A percentile compares a stretch with the other conserved stretches of the same genome.
phyloP scores from a whole-genome alignment of 2,329 filamentous ascomycete species.

The Nigrograna mackinnonii region DNA sequence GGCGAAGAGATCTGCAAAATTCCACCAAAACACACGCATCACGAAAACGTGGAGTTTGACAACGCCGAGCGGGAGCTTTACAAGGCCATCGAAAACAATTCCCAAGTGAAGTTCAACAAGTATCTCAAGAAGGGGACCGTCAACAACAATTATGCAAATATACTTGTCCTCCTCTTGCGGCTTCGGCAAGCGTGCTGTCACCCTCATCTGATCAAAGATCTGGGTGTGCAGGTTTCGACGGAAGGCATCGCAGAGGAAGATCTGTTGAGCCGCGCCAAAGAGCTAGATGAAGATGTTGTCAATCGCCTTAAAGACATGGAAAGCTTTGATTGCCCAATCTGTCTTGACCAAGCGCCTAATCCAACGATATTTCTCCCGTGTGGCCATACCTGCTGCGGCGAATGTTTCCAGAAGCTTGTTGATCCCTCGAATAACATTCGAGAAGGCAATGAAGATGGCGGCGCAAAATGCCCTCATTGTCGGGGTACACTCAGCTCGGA shows the following conservation, averaged over 20 bases:
- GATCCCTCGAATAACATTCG: slow-evolving; percentile 63
- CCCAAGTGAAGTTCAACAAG: slow-evolving; percentile 74
- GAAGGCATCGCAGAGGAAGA: slow-evolving; percentile 57
- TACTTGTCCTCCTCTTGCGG: slow-evolving; percentile 77
- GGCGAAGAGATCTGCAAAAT: slow-evolving; percentile 75
- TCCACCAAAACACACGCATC: slow-evolving; percentile 65
- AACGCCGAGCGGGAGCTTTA: slow-evolving; percentile 70
- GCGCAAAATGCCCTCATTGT: slow-evolving; percentile 75
- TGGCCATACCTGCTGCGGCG: slow-evolving; percentile 77
- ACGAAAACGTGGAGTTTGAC: slow-evolving; percentile 67
- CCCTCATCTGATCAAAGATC: slow-evolving; percentile 70
- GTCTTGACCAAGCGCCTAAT: slow-evolving; percentile 75
- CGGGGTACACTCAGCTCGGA: slow-evolving; percentile 67
- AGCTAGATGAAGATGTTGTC: slow-evolving; percentile 64
- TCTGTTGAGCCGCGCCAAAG: slow-evolving; percentile 65
- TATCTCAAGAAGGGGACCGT: slow-evolving; percentile 72
- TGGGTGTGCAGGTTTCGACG: slow-evolving; percentile 65
- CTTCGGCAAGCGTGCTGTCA: slow-evolving; percentile 83
- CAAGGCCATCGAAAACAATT: slow-evolving; percentile 65
- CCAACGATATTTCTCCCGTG: slow-evolving; percentile 81
- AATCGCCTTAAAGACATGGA: slow-evolving; percentile 64
- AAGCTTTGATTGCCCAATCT: slow-evolving; percentile 79
- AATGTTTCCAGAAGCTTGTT: slow-evolving; percentile 72
- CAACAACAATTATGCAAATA: slow-evolving; percentile 74
- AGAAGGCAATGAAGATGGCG: slow-evolving; percentile 55